A percentile compares a stretch with the other conserved stretches of the same genome.
Evolutionary conservation across 352 stramenopile species (phyloP).

Genomic region (Pythium dissimile): DNA sequence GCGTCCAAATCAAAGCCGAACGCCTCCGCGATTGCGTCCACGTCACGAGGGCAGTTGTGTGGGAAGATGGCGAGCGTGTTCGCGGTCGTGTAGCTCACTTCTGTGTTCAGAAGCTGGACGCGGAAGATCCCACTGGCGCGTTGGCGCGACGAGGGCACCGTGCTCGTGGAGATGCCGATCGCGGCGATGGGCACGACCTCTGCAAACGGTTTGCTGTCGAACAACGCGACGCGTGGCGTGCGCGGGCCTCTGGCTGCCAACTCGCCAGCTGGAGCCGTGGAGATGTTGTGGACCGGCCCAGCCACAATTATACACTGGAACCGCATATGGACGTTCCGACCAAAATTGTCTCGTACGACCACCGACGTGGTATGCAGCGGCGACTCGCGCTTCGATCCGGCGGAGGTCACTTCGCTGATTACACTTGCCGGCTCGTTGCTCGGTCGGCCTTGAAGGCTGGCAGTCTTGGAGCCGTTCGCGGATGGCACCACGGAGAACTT

Average conservation of each 20-base stretch:
- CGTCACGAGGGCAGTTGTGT: conserved; percentile 52
- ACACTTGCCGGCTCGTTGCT: not conserved
- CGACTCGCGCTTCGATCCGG: not conserved
- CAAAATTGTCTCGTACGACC: conserved; percentile 8
- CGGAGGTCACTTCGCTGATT: not conserved
- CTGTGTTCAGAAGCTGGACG: conserved; percentile 44
- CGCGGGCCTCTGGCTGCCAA: not conserved
- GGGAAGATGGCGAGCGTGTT: conserved; percentile 87
- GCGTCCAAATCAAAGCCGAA: conserved; percentile 83
- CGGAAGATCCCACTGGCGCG: conserved; percentile 41
- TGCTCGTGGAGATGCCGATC: conserved; percentile 32
- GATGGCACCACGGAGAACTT: not conserved
- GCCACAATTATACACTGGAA: not conserved
- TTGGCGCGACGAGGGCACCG: conserved; percentile 65
- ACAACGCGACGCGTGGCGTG: conserved; percentile 12
- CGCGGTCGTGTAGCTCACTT: conserved; percentile 70
- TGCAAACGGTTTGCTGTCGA: conserved; percentile 15
- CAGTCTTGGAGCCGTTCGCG: not conserved
- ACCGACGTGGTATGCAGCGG: not conserved
- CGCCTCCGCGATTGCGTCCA: conserved; percentile 61
- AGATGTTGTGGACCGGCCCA: too few species aligned
- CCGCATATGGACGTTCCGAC: conserved; percentile 4
- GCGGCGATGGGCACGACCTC: conserved; percentile 6
- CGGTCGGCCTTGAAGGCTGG: not conserved
- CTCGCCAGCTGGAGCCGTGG: too few species aligned